phyloP scores from a whole-genome alignment of 208 protist genomes.

The Leptomonas seymouri region DNA sequence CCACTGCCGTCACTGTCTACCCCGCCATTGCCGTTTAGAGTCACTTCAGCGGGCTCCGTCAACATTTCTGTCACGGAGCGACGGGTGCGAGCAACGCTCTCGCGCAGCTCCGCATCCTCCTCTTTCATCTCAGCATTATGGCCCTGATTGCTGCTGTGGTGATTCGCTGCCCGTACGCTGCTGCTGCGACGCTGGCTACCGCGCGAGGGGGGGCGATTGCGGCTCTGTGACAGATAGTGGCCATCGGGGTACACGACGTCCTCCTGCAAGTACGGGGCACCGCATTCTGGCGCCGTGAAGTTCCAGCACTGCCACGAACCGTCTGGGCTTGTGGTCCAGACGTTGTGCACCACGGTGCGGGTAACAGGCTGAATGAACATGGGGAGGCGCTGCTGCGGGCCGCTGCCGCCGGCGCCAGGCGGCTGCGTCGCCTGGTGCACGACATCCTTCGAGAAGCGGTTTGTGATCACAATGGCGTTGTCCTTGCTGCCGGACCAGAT shows the following conservation, averaged over 20 bases:
- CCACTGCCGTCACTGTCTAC: background rate
- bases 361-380: slow-evolving; percentile 48
- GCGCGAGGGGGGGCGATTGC: slow-evolving; percentile 26
- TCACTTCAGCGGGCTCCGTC: slow-evolving; percentile 24
- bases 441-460: slow-evolving; percentile 49
- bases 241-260: slow-evolving; percentile 8
- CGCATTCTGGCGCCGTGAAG: slow-evolving; percentile 35
- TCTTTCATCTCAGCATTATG: background rate
- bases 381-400: slow-evolving; percentile 15
- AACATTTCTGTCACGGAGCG: slow-evolving; percentile 37
- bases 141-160: too few species aligned
- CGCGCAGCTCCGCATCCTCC: slow-evolving; percentile 36
- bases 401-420: slow-evolving; percentile 17
- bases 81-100: slow-evolving; percentile 43
- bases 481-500: slow-evolving; percentile 81
- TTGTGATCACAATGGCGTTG: slow-evolving; percentile 55
- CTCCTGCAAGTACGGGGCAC: background rate
- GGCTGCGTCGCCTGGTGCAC: slow-evolving; percentile 44
- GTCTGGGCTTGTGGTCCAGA: slow-evolving; percentile 45
- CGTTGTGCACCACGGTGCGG: slow-evolving; percentile 43
- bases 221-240: slow-evolving; percentile 21
- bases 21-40: slow-evolving; percentile 5
- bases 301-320: slow-evolving; percentile 59
- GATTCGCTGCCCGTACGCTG: slow-evolving; percentile 12
- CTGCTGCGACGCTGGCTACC: slow-evolving; percentile 5